phyloP scores from a whole-genome alignment of 2,329 filamentous ascomycete genomes.

The Penicillium sp. region DNA sequence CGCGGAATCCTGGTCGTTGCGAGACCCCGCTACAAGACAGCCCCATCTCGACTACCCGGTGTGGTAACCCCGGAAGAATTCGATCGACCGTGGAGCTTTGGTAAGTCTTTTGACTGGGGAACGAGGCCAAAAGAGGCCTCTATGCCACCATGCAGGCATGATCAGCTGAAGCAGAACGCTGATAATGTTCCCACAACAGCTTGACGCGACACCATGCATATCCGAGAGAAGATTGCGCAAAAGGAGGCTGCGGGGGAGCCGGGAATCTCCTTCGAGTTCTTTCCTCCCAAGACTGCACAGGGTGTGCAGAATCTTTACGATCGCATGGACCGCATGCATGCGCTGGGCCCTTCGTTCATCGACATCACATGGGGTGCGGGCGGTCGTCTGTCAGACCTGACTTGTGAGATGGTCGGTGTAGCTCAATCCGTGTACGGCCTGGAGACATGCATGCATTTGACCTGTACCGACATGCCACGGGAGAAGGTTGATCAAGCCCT shows the following conservation, averaged over 20 bases:
- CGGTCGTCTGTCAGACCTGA: constrained; percentile 84
- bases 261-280: constrained; percentile 99
- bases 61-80: constrained; percentile 13
- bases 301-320: constrained; percentile 99
- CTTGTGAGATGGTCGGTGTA: constrained; percentile 95
- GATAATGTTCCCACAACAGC: constrained; percentile 8
- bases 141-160: no score
- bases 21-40: constrained; percentile 13
- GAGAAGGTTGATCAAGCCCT: constrained; percentile 89
- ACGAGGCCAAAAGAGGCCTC: no score
- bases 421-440: constrained; percentile 93
- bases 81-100: constrained; percentile 2
- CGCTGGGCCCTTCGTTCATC: constrained; percentile 89
- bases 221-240: constrained; percentile 84
- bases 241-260: constrained; percentile 74
- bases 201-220: constrained; percentile 70
- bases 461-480: constrained; percentile 95
- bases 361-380: constrained; percentile 98
- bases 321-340: constrained; percentile 98
- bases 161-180: constrained; percentile 1
- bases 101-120: constrained; percentile 7
- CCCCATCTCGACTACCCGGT: constrained; percentile 11
- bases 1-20: constrained; percentile 17
- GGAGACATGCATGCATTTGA: constrained; percentile 98
- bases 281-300: constrained; percentile 83